A percentile compares a stretch with the other conserved stretches of the same genome.
These are phyloP conservation scores for Conoideocrella luteorostrata DNA, from an alignment of 2,329 filamentous ascomycete species.

Conservation along the genomic window DNA sequence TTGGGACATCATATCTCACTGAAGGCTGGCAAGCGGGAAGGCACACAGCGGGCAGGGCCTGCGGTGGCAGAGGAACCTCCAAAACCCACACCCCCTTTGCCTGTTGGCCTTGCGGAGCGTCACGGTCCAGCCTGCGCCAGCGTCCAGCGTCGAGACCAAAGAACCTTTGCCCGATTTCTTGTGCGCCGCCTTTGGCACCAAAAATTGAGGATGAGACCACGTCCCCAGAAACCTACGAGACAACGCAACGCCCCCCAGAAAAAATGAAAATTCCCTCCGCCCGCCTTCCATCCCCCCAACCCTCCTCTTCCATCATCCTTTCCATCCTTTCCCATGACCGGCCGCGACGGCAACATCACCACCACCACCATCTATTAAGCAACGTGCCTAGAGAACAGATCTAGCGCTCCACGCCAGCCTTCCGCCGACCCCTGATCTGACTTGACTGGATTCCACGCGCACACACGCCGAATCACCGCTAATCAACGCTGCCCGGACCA, in stretches of 20 bases:
- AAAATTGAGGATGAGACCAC: conserved; percentile 35
- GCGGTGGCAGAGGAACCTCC: conserved; percentile 9
- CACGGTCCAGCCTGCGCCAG: conserved; percentile 17
- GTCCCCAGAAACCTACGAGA: conserved; percentile 31
- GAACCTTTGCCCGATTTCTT: conserved; percentile 28
- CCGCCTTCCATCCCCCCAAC: conserved; percentile 18
- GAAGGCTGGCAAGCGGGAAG: neutral
- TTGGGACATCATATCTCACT: neutral
- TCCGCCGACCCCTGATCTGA: conserved; percentile 19
- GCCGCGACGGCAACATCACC: conserved; percentile 21
- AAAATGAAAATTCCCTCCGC: conserved; percentile 25
- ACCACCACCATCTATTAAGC: conserved; percentile 9
- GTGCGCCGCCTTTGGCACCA: conserved; percentile 33
- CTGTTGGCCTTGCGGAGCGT: conserved; percentile 17
- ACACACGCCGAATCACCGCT: conserved; percentile 2
- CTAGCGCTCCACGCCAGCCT: conserved; percentile 22
- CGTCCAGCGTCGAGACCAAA: conserved; percentile 16
- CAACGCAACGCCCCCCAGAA: conserved; percentile 24
- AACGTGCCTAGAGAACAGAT: conserved; percentile 3
- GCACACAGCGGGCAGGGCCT: neutral
- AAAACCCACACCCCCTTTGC: conserved; percentile 13
- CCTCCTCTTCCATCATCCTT: conserved; percentile 14
- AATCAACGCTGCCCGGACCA: conserved; percentile 18
- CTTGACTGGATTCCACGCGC: conserved; percentile 18
- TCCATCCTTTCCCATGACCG: conserved; percentile 17